Evolutionary conservation across 2,329 filamentous ascomycete genomes (phyloP).

Genomic region (Ceratocystis harringtonii): DNA sequence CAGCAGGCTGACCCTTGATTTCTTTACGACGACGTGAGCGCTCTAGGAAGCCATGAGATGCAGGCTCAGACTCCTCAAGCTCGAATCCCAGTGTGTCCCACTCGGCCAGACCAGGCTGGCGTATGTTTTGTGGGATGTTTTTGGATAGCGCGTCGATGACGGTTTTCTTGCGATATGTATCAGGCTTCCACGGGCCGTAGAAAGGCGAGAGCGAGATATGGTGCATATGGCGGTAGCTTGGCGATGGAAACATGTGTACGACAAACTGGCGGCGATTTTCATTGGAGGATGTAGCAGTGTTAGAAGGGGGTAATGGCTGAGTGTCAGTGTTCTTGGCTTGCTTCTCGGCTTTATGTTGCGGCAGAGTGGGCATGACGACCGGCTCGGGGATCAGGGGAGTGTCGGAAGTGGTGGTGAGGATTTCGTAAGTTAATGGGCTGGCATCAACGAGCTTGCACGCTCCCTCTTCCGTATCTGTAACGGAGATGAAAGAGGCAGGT

Average conservation of each 20-base stretch:
- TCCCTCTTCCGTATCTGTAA: conserved; percentile 29
- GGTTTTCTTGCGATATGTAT: conserved; percentile 24
- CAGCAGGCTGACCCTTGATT: not conserved
- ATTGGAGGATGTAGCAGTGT: conserved; percentile 22
- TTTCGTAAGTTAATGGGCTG: conserved; percentile 35
- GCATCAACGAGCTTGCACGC: conserved; percentile 27
- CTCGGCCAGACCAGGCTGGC: conserved; percentile 28
- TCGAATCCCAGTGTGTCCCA: conserved; percentile 25
- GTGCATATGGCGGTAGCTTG: conserved; percentile 28
- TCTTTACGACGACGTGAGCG: not conserved
- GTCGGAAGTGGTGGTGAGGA: conserved; percentile 20
- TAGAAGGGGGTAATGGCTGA: conserved; percentile 25
- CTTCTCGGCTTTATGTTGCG: conserved; percentile 10
- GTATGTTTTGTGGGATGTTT: conserved; percentile 28
- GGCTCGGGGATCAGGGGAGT: not conserved
- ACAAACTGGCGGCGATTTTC: conserved; percentile 26
- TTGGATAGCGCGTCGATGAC: conserved; percentile 26
- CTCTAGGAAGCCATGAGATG: not conserved
- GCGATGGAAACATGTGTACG: conserved; percentile 28
- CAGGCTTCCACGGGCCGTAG: conserved; percentile 30
- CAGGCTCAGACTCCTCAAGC: not conserved
- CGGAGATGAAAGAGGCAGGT: conserved; percentile 35
- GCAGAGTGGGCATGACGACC: conserved; percentile 15
- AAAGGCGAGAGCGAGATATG: conserved; percentile 26
- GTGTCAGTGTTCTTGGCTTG: conserved; percentile 11